Evolutionary conservation across 257 asterid genomes (phyloP).

Genomic region (Paulownia fortunei): DNA sequence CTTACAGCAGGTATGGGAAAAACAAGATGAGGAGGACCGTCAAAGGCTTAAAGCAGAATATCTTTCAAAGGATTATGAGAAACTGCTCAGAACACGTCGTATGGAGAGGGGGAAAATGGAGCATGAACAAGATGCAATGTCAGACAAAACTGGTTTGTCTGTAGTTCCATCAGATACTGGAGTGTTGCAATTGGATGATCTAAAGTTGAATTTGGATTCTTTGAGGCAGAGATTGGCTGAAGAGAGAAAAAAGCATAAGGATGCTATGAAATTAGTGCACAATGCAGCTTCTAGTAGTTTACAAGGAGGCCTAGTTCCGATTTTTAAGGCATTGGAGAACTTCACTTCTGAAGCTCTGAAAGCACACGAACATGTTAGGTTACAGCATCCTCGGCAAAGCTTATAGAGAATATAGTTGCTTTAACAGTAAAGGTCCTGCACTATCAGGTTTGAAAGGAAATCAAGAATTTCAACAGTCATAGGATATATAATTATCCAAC

Average conservation of each 20-base stretch:
- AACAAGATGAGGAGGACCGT: constrained; percentile 66
- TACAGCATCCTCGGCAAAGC: constrained; percentile 31
- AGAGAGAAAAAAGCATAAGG: constrained; percentile 67
- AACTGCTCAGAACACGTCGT: constrained; percentile 40
- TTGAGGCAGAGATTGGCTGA: constrained; percentile 49
- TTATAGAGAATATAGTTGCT: constrained; percentile 6
- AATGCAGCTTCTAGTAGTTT: constrained; percentile 69
- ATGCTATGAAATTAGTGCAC: constrained; percentile 57
- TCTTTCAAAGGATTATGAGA: constrained; percentile 50
- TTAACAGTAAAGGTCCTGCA: neutral
- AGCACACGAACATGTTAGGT: constrained; percentile 60
- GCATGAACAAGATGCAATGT: constrained; percentile 36
- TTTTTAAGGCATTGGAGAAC: constrained; percentile 68
- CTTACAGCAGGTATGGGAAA: constrained; percentile 60
- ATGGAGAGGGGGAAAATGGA: constrained; percentile 38
- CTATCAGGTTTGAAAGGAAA: neutral
- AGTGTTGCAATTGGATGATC: constrained; percentile 50
- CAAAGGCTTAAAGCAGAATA: constrained; percentile 63
- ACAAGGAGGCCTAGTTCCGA: constrained; percentile 67
- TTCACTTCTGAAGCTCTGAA: constrained; percentile 61
- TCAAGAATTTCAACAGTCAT: neutral
- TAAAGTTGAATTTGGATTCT: constrained; percentile 61
- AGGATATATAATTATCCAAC: neutral
- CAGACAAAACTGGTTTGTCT: constrained; percentile 39
- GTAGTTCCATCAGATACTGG: constrained; percentile 49